A percentile compares a stretch with the other conserved stretches of the same genome.
Evolutionary conservation across 1,139 yeast genomes (phyloP).

Genomic region (Taphrina pruni): DNA sequence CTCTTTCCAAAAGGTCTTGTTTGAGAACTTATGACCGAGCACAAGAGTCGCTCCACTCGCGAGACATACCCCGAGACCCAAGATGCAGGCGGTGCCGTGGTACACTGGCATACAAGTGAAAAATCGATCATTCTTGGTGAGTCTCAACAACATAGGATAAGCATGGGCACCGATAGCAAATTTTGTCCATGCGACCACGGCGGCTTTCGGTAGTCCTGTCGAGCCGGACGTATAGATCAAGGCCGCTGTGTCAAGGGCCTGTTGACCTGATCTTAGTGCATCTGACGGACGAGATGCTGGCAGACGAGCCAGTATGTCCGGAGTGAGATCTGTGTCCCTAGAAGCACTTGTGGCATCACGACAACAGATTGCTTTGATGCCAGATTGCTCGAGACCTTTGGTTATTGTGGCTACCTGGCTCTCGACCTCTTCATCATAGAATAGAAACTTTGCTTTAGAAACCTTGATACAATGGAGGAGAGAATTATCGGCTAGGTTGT

Average conservation of each 20-base stretch:
- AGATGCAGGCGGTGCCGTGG: constrained; percentile 82
- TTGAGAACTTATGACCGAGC: constrained; percentile 80
- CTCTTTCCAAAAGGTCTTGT: constrained; percentile 90
- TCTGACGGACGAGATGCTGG: constrained; percentile 48
- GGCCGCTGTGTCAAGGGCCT: constrained; percentile 62
- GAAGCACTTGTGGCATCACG: background rate
- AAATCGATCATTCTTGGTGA: constrained; percentile 63
- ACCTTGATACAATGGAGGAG: constrained; percentile 79
- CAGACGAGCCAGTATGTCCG: background rate
- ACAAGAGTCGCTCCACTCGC: constrained; percentile 74
- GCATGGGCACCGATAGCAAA: constrained; percentile 68
- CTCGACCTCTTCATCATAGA: constrained; percentile 76
- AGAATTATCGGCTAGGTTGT: constrained; percentile 74
- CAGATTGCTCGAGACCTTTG: constrained; percentile 53
- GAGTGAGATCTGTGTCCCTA: background rate
- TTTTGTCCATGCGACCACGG: constrained; percentile 87
- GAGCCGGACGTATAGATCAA: constrained; percentile 93
- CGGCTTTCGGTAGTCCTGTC: constrained; percentile 93
- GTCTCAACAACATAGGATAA: constrained; percentile 74
- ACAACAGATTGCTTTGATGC: constrained; percentile 13
- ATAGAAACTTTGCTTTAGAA: constrained; percentile 67
- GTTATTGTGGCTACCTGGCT: constrained; percentile 62
- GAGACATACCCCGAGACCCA: constrained; percentile 57
- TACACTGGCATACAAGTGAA: constrained; percentile 95
- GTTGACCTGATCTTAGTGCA: constrained; percentile 47